Percentiles rank a stretch among this genome's conserved stretches.
phyloP scores from a whole-genome alignment of 2,329 filamentous ascomycete species.

The Stachybotrys elegans region DNA sequence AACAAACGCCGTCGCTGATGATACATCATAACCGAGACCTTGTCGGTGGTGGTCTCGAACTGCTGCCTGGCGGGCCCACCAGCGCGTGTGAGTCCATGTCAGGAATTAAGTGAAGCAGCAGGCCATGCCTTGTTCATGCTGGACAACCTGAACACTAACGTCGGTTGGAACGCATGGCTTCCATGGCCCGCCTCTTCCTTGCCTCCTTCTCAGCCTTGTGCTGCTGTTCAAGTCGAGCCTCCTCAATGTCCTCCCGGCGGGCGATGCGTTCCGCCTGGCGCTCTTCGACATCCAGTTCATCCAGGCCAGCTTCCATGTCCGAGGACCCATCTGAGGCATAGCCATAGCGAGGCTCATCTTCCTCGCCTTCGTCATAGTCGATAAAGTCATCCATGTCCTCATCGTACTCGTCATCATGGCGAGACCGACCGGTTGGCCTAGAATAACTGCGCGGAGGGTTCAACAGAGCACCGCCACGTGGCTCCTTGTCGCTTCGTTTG shows the following conservation, averaged over 20 bases:
- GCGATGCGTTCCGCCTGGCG: conserved; percentile 55
- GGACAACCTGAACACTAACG: conserved; percentile 17
- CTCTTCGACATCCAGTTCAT: conserved; percentile 71
- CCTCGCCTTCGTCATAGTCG: conserved; percentile 44
- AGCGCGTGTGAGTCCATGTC: no score
- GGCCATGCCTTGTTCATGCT: no score
- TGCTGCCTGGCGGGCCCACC: no score
- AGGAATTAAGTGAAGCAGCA: no score
- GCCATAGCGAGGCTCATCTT: conserved; percentile 37
- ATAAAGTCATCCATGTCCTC: conserved; percentile 60
- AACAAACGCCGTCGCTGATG: conserved; percentile 36
- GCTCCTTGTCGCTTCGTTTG: conserved; percentile 25
- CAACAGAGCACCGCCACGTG: conserved; percentile 36
- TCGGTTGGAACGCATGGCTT: conserved; percentile 25
- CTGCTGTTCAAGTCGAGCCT: conserved; percentile 56
- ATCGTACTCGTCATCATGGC: conserved; percentile 53
- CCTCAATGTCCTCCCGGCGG: conserved; percentile 61
- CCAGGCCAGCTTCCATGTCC: conserved; percentile 73
- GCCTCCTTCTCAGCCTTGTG: conserved; percentile 60
- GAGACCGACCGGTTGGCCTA: conserved; percentile 24
- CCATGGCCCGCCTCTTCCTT: conserved; percentile 37
- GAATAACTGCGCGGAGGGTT: conserved; percentile 23
- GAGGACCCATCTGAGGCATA: conserved; percentile 64
- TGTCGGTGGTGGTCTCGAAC: no score
- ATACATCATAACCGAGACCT: conserved; percentile 10